Base-by-base conservation (phyloP, 2,329 filamentous ascomycete species). In the Ilyonectria robusta region DNA sequence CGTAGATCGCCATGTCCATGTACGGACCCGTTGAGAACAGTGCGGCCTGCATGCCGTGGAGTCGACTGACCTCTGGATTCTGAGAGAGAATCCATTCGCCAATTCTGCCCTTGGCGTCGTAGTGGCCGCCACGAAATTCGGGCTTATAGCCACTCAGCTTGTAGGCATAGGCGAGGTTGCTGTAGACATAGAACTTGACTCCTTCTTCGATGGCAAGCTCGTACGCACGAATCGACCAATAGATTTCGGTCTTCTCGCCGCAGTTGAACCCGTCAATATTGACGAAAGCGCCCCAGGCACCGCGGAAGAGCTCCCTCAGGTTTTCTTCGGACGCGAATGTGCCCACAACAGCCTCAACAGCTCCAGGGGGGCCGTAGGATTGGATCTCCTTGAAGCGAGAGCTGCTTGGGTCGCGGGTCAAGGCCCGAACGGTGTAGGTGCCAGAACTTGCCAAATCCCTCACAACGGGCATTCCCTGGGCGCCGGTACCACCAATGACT, bases 91-190 rank as follows among this genome's bases (percentile, higher is more conserved):
- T 80, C 81, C 81, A 84, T 65, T 85, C 79, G 1, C 77, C 82
- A 5, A 86, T 70, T 13, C 84, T 74, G 2, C 84, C 84, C 71
- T 86, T 85, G 4, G 76, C 80, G 66, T 84, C 84, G 55, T 85
- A 86, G 74, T 88, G 86, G 0, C 86, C 86, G 1, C 75, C 74
- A 10, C 84, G 81, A 62, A 83, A 84, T 46, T 82, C 78, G 0
- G 83, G 79, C 21, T 85, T 77, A 68, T 84, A 88, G 0, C 82
- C 83, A 26, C 79, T 76, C 70, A 85, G 83, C 77, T 87, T 86
- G 42, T 82, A 81, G 0, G 70, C 79, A 62, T 83, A 87, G 67
- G 88, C 86, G 11, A 88, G 76, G 53, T 84, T 85, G 0, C 84
- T 84, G 62, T 84, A 87, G 26, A 83, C 78, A 70, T 85, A 83